Conservation (phyloP, 495 filamentous ascomycete genomes). For the Melanomma pulvis-pyrius region DNA sequence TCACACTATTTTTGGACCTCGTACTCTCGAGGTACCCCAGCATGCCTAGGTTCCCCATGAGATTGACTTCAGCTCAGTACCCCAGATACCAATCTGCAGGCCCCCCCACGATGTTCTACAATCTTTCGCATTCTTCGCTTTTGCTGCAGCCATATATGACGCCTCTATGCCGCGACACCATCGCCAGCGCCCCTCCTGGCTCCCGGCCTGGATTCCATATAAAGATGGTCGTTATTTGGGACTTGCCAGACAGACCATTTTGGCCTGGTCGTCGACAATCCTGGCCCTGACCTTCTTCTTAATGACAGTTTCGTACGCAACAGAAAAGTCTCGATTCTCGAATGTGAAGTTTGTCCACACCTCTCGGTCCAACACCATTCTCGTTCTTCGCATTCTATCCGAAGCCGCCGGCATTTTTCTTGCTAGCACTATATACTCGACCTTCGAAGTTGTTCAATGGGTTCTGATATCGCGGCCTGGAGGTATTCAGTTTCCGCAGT, state of each 20-base stretch:
- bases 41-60: too few relatives aligned
- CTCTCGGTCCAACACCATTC: conserved; percentile 22
- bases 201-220: conserved; percentile 23
- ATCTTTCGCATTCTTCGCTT: conserved; percentile 23
- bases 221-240: conserved; percentile 31
- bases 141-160: conserved; percentile 18
- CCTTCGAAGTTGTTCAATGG: conserved; percentile 33
- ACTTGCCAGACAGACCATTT: conserved; percentile 25
- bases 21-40: background rate
- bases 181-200: conserved; percentile 29
- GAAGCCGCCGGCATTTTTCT: conserved; percentile 24
- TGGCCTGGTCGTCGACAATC: conserved; percentile 19
- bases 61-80: conserved; percentile 11
- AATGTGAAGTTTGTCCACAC: conserved; percentile 20
- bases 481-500: conserved; percentile 23
- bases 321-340: conserved; percentile 11
- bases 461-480: conserved; percentile 24
- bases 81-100: conserved; percentile 10
- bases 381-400: conserved; percentile 21
- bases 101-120: background rate
- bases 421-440: conserved; percentile 21
- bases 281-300: conserved; percentile 22
- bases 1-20: conserved; percentile 5
- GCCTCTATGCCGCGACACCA: conserved; percentile 20
- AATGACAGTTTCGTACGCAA: conserved; percentile 27